Evolutionary conservation across 345 rosid genomes (phyloP), one percentile per base, ranked within the genome.

Genomic region (Brassica juncea): DNA sequence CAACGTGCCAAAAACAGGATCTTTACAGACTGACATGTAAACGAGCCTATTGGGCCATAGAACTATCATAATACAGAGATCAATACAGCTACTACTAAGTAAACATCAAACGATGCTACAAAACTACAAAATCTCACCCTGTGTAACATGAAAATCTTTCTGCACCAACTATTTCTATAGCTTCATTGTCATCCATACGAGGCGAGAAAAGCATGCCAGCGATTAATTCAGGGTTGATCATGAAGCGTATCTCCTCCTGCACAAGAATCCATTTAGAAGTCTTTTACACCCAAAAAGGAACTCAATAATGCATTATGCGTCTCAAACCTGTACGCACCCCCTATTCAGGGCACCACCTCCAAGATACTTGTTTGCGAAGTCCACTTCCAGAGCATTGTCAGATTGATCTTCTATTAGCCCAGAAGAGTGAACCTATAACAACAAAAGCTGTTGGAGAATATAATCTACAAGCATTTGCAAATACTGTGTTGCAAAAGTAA

Each of bases 191-290:
- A 54, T 83, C 93, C 96, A 95, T 90, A 59, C 90, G 83, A 76
- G 99, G 93, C 86, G 91, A 84, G 89, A 93, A 93, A 82, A 93
- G 88, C 98, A 95, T 90, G 82, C 99, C 89, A 10, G 89, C 93
- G 72, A 95, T 89, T 80, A 95, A 84, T 76, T 95, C 98, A 37
- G 98, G 99, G 87, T 86, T 90, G 82, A 91, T 87, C 97, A 95
- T 88, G 88, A 95, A 95, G 70, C 91, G 98, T 72, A 95, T 91
- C 85, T 95, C 99, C 86, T 95, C 99, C 99, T 93, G 81, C 76
- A 82, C 14, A 65, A 78, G 47, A 52, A 52, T 25, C 67, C 47
- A 62, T 19, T 23, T 9, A 54, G 7, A 74, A 55, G 62, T 21
- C 52, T 14, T 11, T 47, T 34, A n/a, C 5, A 79, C 34, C 34